These are phyloP conservation scores for Gryganskiella cystojenkinii DNA, from an alignment of 192 early-diverging fungal genomes.

Conservation along the genomic window DNA sequence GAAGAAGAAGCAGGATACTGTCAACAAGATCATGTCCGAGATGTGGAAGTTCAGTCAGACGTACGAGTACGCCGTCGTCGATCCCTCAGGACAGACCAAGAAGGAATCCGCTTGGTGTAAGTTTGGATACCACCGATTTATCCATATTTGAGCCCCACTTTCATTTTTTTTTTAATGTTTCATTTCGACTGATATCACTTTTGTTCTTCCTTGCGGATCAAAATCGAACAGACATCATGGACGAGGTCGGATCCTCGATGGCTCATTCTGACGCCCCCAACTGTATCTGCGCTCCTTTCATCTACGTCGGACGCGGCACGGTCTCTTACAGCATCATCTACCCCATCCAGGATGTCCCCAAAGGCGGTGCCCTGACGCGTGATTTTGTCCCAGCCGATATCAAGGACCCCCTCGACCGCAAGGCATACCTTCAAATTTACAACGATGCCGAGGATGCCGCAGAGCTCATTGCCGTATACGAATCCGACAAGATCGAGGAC, in stretches of 20 bases:
- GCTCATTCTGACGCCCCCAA: slow-evolving; percentile 70
- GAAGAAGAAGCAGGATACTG: slow-evolving; percentile 39
- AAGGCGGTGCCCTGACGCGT: slow-evolving; percentile 63
- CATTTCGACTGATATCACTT: background rate
- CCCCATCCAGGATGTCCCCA: slow-evolving; percentile 63
- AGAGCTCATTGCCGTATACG: slow-evolving; percentile 47
- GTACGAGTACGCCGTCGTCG: slow-evolving; percentile 61
- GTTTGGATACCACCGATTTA: too few species aligned
- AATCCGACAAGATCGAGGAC: slow-evolving; percentile 37
- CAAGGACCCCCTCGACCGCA: slow-evolving; percentile 53
- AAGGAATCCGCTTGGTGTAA: slow-evolving; percentile 64
- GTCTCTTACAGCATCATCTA: slow-evolving; percentile 73
- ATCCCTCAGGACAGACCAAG: slow-evolving; percentile 55
- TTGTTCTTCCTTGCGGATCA: background rate
- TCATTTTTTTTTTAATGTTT: background rate
- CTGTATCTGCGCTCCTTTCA: slow-evolving; percentile 69
- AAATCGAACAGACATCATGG: slow-evolving; percentile 53
- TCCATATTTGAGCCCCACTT: too few species aligned
- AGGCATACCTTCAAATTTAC: slow-evolving; percentile 65
- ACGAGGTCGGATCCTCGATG: slow-evolving; percentile 74
- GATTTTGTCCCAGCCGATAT: slow-evolving; percentile 71
- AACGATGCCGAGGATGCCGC: slow-evolving; percentile 44
- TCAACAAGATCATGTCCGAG: slow-evolving; percentile 44
- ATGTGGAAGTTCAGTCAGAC: slow-evolving; percentile 66
- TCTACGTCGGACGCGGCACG: slow-evolving; percentile 64